Conservation (phyloP, 371 early-diverging fungal species). For the Lichtheimia ramosa region DNA sequence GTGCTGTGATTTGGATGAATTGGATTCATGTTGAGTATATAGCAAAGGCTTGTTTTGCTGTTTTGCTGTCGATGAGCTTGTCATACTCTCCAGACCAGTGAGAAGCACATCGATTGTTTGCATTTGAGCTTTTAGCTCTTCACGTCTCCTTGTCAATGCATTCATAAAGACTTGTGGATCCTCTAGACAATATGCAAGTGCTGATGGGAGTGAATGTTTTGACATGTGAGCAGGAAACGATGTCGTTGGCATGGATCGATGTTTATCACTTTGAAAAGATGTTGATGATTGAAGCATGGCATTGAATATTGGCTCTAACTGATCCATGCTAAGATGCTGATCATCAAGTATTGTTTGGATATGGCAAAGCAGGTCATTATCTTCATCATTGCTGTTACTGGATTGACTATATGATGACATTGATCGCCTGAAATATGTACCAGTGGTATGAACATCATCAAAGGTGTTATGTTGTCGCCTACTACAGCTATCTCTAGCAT, state of each 20-base stretch:
- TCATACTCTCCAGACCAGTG: no score
- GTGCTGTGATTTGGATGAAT: not conserved
- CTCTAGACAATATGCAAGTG: conserved; percentile 11
- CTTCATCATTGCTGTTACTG: no score
- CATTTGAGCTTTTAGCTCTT: conserved; percentile 19
- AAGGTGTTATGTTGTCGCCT: not conserved
- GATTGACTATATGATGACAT: no score
- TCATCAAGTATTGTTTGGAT: no score
- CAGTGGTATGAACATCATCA: not conserved
- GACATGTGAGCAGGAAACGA: not conserved
- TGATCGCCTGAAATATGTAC: no score
- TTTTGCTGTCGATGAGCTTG: not conserved
- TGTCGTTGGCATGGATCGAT: not conserved
- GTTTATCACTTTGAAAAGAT: not conserved
- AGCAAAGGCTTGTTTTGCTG: not conserved
- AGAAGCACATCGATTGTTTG: conserved; percentile 1
- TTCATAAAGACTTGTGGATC: conserved; percentile 25
- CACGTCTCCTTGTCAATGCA: conserved; percentile 21
- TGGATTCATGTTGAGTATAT: no score
- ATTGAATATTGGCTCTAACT: no score
- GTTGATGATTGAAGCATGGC: no score
- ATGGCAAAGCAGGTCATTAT: no score
- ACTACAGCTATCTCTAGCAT: no score
- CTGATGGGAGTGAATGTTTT: not conserved
- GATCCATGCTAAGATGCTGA: no score